These are phyloP conservation scores for Aspergillus latus DNA, from an alignment of 2,329 filamentous ascomycete species.

Conservation along the genomic window DNA sequence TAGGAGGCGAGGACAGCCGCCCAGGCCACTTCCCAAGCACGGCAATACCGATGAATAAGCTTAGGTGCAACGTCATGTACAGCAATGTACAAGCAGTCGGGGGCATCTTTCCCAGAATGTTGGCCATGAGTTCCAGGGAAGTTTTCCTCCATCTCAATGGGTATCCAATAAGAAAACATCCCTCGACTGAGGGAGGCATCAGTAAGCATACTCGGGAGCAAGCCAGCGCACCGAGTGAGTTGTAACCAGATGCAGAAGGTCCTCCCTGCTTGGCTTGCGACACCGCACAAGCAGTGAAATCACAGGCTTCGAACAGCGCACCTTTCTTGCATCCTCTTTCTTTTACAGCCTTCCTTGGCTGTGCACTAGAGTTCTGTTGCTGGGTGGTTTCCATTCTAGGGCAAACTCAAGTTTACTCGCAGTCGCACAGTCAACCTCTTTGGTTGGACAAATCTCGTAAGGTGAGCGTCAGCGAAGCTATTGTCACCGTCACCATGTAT, in stretches of 20 bases:
- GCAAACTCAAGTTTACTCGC: slow-evolving; percentile 5
- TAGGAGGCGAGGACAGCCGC: slow-evolving; percentile 14
- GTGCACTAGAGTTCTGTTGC: slow-evolving; percentile 2
- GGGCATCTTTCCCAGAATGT: neutral
- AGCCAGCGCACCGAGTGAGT: slow-evolving; percentile 33
- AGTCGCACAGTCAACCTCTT: slow-evolving; percentile 13
- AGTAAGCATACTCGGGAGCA: slow-evolving; percentile 19
- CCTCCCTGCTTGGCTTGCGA: slow-evolving; percentile 22
- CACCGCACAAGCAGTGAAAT: slow-evolving; percentile 21
- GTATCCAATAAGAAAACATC: slow-evolving; percentile 19
- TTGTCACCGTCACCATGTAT: slow-evolving; percentile 15
- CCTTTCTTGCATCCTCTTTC: slow-evolving; percentile 10
- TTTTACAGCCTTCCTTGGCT: neutral
- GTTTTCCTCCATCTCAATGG: slow-evolving; percentile 15
- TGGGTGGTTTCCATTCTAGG: slow-evolving; percentile 1
- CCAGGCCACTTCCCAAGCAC: slow-evolving; percentile 11
- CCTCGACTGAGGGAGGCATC: slow-evolving; percentile 6
- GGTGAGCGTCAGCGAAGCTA: slow-evolving; percentile 15
- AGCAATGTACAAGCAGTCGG: slow-evolving; percentile 7
- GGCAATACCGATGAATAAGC: slow-evolving; percentile 19
- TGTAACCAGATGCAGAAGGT: slow-evolving; percentile 21
- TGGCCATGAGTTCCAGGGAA: slow-evolving; percentile 10
- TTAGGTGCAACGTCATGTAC: slow-evolving; percentile 23
- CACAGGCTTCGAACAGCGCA: slow-evolving; percentile 6
- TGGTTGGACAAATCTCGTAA: slow-evolving; percentile 23